Percentiles rank a stretch among this genome's conserved stretches.
Evolutionary conservation across 495 filamentous ascomycete species (phyloP).

Genomic region (Xylaria curta): DNA sequence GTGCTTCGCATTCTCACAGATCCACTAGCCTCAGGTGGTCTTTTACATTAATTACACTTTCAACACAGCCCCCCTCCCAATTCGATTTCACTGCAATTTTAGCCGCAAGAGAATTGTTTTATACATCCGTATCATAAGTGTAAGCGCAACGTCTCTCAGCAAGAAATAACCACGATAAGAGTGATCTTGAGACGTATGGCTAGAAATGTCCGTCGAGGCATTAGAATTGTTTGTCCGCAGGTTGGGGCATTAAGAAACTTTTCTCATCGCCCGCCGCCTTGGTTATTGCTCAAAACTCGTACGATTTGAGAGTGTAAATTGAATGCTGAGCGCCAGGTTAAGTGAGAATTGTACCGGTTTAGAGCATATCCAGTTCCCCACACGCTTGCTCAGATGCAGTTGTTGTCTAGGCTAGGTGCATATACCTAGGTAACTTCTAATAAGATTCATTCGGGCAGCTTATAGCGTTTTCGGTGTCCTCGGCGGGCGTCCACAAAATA

Average conservation of each 20-base stretch:
- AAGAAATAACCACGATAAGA: not conserved
- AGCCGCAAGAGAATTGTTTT: too few species aligned
- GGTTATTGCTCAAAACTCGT: too few species aligned
- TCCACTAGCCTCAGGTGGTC: too few species aligned
- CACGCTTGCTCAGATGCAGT: not conserved
- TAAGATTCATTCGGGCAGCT: not conserved
- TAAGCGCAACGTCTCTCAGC: not conserved
- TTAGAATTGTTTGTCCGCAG: not conserved
- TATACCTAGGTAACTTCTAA: not conserved
- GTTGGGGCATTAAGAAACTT: not conserved
- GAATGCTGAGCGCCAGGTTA: too few species aligned
- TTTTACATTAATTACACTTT: too few species aligned
- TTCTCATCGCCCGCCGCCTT: not conserved
- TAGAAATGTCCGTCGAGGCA: not conserved
- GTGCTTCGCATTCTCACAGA: too few species aligned
- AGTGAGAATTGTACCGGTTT: not conserved
- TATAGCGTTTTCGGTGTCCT: not conserved
- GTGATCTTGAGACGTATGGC: not conserved
- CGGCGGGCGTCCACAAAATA: not conserved
- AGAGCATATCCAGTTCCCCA: not conserved
- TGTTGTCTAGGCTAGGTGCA: not conserved
- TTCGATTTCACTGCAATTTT: too few species aligned
- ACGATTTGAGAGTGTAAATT: too few species aligned
- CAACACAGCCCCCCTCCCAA: too few species aligned
- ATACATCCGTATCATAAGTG: not conserved